Base-by-base conservation (phyloP, 2,329 filamentous ascomycete genomes). In the Ceratocystis cubensis region DNA sequence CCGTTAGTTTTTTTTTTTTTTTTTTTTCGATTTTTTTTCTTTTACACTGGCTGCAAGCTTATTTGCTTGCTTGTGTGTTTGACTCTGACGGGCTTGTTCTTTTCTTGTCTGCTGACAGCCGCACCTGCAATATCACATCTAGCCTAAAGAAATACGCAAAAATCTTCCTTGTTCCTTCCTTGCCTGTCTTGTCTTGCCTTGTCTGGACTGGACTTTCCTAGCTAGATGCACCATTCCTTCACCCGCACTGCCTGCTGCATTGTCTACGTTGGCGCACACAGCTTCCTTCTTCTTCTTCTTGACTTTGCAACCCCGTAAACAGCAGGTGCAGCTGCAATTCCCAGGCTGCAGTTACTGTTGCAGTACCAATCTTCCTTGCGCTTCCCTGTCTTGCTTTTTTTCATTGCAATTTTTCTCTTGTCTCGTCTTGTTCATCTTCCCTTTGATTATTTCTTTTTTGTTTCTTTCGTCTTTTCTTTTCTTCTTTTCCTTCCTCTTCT, bases 381-480 rank as follows among this genome's bases (percentile, higher is more conserved):
- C 53, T 30, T 57, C 13, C 53, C 30, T 57, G n/a, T 22, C 46
- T 50, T 50, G 46, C 6, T n/a, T 50, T 22, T 50, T 13, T 57
- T 30, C 13, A 25, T 30, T 33, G n/a, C 53, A 57, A 28, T n/a
- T 57, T 41, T 57, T n/a, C 25, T 33, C 53, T 56, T 57, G 22
- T 57, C 53, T 30, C 53, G 53, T 56, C 30, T 63, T 48, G 30
- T 28, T 62, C 28, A 7, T 8, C 22, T 56, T 62, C 57, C 65
- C 46, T 44, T 53, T 44, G 37, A 33, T 10, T 46, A 30, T 46
- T 56, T 30, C 37, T 41, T 62, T 64, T 33, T 37, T 50, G 20
- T 63, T 25, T 63, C 10, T 7, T 48, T 37, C 46, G 4, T 66
- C 30, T 53, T 45, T 5, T 59, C 61, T 62, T 56, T 53, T 61